A percentile compares a stretch with the other conserved stretches of the same genome.
Conservation (phyloP, 176 grass and related monocot genomes). For the Pontederia paniculata region DNA sequence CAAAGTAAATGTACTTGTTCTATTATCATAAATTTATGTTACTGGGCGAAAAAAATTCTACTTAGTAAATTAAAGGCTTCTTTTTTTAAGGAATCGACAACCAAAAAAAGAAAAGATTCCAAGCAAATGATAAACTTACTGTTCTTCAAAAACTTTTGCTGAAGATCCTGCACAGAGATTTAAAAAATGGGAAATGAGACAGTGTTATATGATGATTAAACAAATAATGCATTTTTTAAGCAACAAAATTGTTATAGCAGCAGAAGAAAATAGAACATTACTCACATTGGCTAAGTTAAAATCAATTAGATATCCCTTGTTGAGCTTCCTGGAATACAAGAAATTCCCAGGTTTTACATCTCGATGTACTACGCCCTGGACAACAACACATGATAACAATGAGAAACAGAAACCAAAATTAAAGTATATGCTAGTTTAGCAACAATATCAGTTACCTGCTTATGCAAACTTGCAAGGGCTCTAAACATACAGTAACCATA, state of each 20-base stretch:
- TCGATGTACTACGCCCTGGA: slow-evolving; percentile 77
- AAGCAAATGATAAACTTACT: slow-evolving; percentile 33
- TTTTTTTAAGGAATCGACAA: background rate
- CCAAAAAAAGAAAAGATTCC: background rate
- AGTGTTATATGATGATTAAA: too few relatives aligned
- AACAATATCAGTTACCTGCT: slow-evolving; percentile 25
- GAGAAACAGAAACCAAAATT: slow-evolving; percentile 11
- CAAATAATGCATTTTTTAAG: background rate
- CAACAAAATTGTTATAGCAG: background rate
- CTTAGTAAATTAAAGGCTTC: too few relatives aligned
- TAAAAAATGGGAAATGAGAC: slow-evolving; percentile 7
- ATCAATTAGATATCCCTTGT: slow-evolving; percentile 84
- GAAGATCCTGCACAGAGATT: slow-evolving; percentile 54
- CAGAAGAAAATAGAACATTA: slow-evolving; percentile 3
- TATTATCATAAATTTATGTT: too few relatives aligned
- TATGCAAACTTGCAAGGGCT: slow-evolving; percentile 82
- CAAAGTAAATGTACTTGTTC: too few relatives aligned
- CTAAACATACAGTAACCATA: slow-evolving; percentile 75
- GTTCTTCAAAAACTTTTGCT: slow-evolving; percentile 54
- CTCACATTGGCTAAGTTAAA: slow-evolving; percentile 94
- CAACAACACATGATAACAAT: too few relatives aligned
- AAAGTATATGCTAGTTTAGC: slow-evolving; percentile 13
- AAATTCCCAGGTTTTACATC: slow-evolving; percentile 98
- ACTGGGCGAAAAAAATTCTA: too few relatives aligned
- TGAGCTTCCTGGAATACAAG: slow-evolving; percentile 60